Evolutionary conservation across 148 eudicot genomes (phyloP), one percentile per base, ranked within the genome.

Genomic region (Cornus kousa): DNA sequence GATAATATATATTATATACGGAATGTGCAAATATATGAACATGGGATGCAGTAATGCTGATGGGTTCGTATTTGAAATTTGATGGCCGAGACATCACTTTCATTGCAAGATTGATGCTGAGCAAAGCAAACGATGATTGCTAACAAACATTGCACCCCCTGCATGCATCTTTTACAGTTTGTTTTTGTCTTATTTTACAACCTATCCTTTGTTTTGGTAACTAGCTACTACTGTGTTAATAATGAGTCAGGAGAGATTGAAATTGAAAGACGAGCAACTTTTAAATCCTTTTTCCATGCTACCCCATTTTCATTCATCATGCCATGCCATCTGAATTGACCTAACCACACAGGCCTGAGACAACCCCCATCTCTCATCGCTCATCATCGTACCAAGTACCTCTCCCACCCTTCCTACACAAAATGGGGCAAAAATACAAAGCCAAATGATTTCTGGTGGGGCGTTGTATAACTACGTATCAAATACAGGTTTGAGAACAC

Each of bases 41-140:
- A 67, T 76, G 78, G 7, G 40, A 19, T 68, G 66, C 57, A 67
- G 43, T 48, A 35, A 37, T 37, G 32, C 50, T 5, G 22, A 39
- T 67, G 72, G 57, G 37, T 40, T 23, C 3, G 14, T 20, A 59
- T 57, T 76, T 57, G 59, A 62, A 76, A 67, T 67, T 12, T 46
- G 17, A 46, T 48, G 55, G 55, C 13, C 67, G 79, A 76, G 17
- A 77, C 72, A 48, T 77, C 79, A 68, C 65, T 77, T 77, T 77
- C 79, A 77, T 40, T 46, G 37, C 9, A 14, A 28, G n/a, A 53
- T 67, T 55, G 60, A n/a, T 77, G 5, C 46, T 68, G 72, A 48
- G 72, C 71, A 65, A 67, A 22, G 10, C 33, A 24, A 62, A 62
- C 60, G 24, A 46, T 67, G 65, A 32, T 32, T n/a, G 23, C 11